Evolutionary conservation across 148 eudicot species (phyloP).

Genomic region (Fagopyrum esculentum): DNA sequence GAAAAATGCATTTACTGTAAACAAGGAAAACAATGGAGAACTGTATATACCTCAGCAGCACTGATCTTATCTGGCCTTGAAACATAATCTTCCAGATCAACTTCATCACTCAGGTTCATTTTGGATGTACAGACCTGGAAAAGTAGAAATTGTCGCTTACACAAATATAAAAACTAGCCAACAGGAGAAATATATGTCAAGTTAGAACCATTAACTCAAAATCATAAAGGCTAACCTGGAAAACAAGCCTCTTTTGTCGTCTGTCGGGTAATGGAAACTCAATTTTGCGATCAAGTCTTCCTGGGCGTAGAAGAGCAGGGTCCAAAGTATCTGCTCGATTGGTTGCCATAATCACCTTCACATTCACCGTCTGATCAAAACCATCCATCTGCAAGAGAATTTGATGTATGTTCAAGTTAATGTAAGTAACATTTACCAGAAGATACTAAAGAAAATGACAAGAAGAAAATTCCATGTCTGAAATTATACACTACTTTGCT

Average conservation of each 20-base stretch:
- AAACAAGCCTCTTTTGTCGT: slow-evolving; percentile 84
- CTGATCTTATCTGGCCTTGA: slow-evolving; percentile 90
- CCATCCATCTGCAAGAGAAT: slow-evolving; percentile 73
- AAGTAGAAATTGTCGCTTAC: neutral
- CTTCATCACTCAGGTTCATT: slow-evolving; percentile 84
- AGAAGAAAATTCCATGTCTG: neutral
- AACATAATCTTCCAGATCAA: slow-evolving; percentile 87
- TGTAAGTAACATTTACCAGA: neutral
- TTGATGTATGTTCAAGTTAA: neutral
- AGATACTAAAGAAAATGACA: neutral
- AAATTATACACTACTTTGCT: neutral
- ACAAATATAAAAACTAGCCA: neutral
- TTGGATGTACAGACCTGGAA: slow-evolving; percentile 81
- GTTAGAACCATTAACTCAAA: neutral
- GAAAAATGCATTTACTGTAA: too few relatives aligned
- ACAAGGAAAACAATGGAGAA: neutral
- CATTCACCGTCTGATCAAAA: slow-evolving; percentile 89
- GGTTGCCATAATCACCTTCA: slow-evolving; percentile 91
- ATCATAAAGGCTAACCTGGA: slow-evolving; percentile 42
- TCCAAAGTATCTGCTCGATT: slow-evolving; percentile 91
- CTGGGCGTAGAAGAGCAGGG: slow-evolving; percentile 84
- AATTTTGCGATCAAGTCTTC: slow-evolving; percentile 84
- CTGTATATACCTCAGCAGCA: slow-evolving; percentile 59
- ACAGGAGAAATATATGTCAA: neutral
- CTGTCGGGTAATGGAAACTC: slow-evolving; percentile 93